phyloP scores from a whole-genome alignment of 257 asterid genomes.

The Linderniella brevidens region DNA sequence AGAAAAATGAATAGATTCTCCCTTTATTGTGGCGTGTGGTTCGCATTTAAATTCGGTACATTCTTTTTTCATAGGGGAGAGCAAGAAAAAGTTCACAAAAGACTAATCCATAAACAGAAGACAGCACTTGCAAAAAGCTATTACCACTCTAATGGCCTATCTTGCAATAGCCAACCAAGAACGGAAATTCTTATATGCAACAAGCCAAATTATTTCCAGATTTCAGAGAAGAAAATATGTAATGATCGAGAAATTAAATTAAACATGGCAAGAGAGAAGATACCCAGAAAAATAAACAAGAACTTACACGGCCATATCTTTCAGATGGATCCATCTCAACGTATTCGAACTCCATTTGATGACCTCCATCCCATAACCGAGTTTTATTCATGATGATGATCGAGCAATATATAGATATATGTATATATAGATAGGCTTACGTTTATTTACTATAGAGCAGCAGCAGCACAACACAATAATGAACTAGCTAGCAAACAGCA shows the following conservation, averaged over 20 bases:
- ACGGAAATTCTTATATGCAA: too few species aligned
- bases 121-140: too few species aligned
- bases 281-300: neutral
- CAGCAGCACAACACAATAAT: neutral
- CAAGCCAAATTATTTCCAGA: too few species aligned
- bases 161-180: too few species aligned
- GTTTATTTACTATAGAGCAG: neutral
- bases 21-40: too few species aligned
- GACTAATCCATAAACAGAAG: too few species aligned
- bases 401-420: neutral
- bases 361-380: slow-evolving; percentile 18
- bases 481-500: neutral
- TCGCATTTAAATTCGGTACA: too few species aligned
- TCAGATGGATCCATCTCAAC: slow-evolving; percentile 63
- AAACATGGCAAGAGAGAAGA: neutral
- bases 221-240: neutral
- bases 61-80: too few species aligned
- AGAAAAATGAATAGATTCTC: too few species aligned
- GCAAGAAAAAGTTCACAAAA: too few species aligned
- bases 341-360: slow-evolving; percentile 21
- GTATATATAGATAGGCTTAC: neutral
- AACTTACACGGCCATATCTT: slow-evolving; percentile 75
- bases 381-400: slow-evolving; percentile 23
- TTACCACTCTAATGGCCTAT: too few species aligned
- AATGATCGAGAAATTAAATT: neutral